Conservation (phyloP, 2,329 filamentous ascomycete species). For the Pestalotiopsis sp. region DNA sequence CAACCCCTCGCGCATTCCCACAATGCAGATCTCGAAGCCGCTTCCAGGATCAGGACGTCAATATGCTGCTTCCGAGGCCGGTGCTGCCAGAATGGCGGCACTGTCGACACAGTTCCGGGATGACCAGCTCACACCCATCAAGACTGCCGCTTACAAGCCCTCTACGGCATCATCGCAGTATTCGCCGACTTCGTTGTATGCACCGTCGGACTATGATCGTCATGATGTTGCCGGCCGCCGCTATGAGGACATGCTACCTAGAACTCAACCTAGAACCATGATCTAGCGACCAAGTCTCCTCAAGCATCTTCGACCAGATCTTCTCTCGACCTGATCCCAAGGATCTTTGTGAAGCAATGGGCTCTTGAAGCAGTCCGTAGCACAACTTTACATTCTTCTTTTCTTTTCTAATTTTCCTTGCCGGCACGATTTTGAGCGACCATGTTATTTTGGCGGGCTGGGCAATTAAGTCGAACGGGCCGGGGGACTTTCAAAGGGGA, state of each 20-base stretch:
- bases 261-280: conserved; percentile 13
- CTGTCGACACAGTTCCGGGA: conserved; percentile 5
- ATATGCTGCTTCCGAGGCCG: conserved; percentile 9
- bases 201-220: conserved; percentile 1
- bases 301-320: background rate
- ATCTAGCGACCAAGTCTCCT: background rate
- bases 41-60: conserved; percentile 12
- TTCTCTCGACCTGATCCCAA: background rate
- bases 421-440: background rate
- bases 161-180: conserved; percentile 5
- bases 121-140: background rate
- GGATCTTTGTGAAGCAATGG: background rate
- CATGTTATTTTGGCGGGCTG: conserved; percentile 1
- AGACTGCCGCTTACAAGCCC: background rate
- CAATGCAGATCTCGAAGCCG: conserved; percentile 13
- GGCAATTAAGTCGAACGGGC: background rate
- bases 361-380: background rate
- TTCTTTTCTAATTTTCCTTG: background rate
- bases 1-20: conserved; percentile 11
- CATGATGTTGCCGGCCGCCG: conserved; percentile 7
- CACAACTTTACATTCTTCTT: background rate
- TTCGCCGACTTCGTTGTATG: conserved; percentile 6
- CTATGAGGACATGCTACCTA: conserved; percentile 16
- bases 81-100: conserved; percentile 2
- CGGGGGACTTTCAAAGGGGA: background rate